Base-by-base conservation (phyloP, 164 flowering plant genomes). In the Vitis cinerea region DNA sequence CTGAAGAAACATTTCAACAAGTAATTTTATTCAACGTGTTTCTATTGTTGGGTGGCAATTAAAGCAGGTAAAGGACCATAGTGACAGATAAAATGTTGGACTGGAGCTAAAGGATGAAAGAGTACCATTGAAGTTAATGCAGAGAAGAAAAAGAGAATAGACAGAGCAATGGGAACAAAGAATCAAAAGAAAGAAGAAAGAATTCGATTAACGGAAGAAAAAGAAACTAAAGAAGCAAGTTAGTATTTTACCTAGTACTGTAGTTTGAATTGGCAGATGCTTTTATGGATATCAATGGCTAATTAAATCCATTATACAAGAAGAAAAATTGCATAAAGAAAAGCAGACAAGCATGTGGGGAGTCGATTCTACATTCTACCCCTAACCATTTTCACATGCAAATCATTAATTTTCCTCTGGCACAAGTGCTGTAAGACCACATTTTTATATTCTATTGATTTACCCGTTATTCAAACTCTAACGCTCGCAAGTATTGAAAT, bases 281-380 rank as follows among this genome's bases (percentile, higher is more conserved):
- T 56, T 64, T 64, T 16, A 29, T 55, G 37, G 50, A 29, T 10
- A 10, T 44, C 30, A 17, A 12, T 52, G 60, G 50, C 48, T 61
- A 2, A 19, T 12, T 61, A 9, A 59, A 47, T 60, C 31, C 50
- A n/a, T 68, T 51, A 30, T 63, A 44, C 84, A 93, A 98, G 82
- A 83, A 87, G 93, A 89, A 74, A 95, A 86, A 73, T 17, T 17
- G 19, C 19, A 68, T 87, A 92, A 88, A 73, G 93, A 94, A 77
- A 87, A 65, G 80, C 72, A 88, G 54, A 90, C 19, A 17, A 17
- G 19, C 19, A 17, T 17, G 19, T 17, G 19, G 19, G 19, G 19
- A 17, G 19, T 17, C 19, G 1, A 17, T 17, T 17, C 19, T 17
- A 17, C 19, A 17, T 17, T 17, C 1, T 17, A 17, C 19, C 19